Base-by-base conservation (phyloP, 139 green algal species). In the Chlamydomonas schloesseri region DNA sequence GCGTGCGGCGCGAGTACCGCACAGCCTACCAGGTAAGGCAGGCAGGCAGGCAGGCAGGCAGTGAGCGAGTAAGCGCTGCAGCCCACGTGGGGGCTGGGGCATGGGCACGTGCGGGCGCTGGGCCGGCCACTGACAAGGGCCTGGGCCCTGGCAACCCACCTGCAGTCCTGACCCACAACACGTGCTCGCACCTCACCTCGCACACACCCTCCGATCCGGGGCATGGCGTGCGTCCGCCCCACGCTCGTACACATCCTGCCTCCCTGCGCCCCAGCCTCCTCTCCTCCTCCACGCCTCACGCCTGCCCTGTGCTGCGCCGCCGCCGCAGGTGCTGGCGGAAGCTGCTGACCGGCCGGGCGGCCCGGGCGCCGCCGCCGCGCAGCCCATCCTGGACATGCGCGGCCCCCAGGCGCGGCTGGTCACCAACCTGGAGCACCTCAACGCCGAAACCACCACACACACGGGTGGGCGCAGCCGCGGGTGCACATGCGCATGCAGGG, bases 351-450 rank as follows among this genome's bases (percentile, higher is more conserved):
- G 17, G 31, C 67, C 17, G 29, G 15, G 15, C 67, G 13, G 21
- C 31, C n/a, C n/a, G n/a, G 15, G 14, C 67, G 14, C 36, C 29
- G 20, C 3, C 18, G n/a, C 42, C 62, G 34, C 75, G 20, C 83
- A 89, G 65, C 89, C 95, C 33, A 97, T 99, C 69, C 82, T 99
- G 65, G 97, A 99, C 92, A 98, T 99, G 96, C 93, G 97, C 6
- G 98, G 96, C 6, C 94, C 94, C 1, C 94, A 98, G 90, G 90
- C 89, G 28, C 93, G 95, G 0, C 86, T 99, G 67, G 90, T 99
- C 62, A 98, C 96, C 31, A 97, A 99, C 89, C 36, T 99, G 82
- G 94, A 97, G 85, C 87, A 96, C 70, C 89, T 99, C 65, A 96
- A 97, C 37, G 86, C 69, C 50, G 73, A 90, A 69, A 70, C 34